Conservation (phyloP, 2,329 filamentous ascomycete genomes). For the Pseudocercospora vitis region DNA sequence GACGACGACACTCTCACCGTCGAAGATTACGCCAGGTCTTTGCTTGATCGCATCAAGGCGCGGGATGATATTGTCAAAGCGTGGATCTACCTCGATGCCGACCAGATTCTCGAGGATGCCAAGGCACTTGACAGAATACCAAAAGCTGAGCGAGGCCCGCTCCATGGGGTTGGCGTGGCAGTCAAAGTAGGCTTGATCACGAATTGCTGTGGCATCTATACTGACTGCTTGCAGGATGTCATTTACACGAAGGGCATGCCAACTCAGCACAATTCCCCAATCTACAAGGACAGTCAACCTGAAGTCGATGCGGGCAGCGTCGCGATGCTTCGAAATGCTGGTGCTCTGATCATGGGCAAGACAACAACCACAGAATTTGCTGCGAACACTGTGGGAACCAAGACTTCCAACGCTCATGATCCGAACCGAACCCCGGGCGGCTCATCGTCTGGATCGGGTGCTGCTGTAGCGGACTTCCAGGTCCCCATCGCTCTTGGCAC, state of each 20-base stretch:
- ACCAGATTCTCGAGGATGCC: conserved; percentile 53
- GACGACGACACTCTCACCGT: conserved; percentile 48
- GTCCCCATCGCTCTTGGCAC: conserved; percentile 62
- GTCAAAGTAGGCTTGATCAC: conserved; percentile 45
- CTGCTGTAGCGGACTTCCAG: conserved; percentile 66
- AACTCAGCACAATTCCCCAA: conserved; percentile 56
- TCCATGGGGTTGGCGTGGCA: conserved; percentile 60
- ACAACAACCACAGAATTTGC: conserved; percentile 67
- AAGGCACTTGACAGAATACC: conserved; percentile 52
- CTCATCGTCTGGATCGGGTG: conserved; percentile 66
- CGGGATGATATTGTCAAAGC: conserved; percentile 51
- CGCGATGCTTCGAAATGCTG: conserved; percentile 54
- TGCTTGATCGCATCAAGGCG: conserved; percentile 49
- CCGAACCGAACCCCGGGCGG: conserved; percentile 60
- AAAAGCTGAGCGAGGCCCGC: conserved; percentile 50
- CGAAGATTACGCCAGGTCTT: conserved; percentile 50
- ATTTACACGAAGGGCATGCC: conserved; percentile 62
- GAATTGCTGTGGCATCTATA: not conserved
- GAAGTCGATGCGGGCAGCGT: conserved; percentile 56
- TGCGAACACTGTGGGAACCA: conserved; percentile 52
- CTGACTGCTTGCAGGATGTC: conserved; percentile 45
- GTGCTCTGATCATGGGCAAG: conserved; percentile 60
- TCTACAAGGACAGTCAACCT: conserved; percentile 51
- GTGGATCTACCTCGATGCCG: conserved; percentile 52
- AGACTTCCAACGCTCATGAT: conserved; percentile 59